These are phyloP conservation scores for Lodderomyces parapsilosis DNA, from an alignment of 1,139 yeast genomes.

Conservation along the genomic window DNA sequence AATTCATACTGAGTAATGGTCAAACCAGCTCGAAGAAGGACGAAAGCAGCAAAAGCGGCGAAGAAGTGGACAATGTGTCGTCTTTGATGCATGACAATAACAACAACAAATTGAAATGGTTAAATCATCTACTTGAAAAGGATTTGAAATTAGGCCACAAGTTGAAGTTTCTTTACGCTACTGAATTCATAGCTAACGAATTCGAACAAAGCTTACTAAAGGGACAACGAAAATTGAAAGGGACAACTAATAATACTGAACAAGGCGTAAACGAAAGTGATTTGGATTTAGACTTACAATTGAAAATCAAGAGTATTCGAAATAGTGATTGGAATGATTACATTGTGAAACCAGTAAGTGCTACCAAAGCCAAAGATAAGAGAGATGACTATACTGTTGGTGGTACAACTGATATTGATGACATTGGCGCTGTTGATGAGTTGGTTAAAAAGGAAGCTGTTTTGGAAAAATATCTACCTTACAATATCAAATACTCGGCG, in stretches of 20 bases:
- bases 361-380: background rate
- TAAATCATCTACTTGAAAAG: constrained; percentile 43
- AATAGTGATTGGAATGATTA: background rate
- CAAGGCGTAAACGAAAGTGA: background rate
- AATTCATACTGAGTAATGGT: background rate
- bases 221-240: constrained; percentile 11
- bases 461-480: constrained; percentile 5
- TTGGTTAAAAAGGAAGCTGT: constrained; percentile 1
- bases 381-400: background rate
- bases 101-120: constrained; percentile 35
- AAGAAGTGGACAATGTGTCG: constrained; percentile 25
- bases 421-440: background rate
- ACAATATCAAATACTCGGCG: constrained; percentile 7
- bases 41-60: constrained; percentile 16
- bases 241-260: background rate
- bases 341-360: background rate
- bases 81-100: too few relatives aligned
- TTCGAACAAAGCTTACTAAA: constrained; percentile 28
- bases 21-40: background rate
- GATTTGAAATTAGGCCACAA: constrained; percentile 45
- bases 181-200: constrained; percentile 23
- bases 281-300: constrained; percentile 1
- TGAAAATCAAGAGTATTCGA: background rate
- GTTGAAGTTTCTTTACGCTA: constrained; percentile 35
- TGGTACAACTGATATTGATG: background rate